These are phyloP conservation scores for Penicillium fimorum DNA, from an alignment of 495 filamentous ascomycete species.

Conservation along the genomic window DNA sequence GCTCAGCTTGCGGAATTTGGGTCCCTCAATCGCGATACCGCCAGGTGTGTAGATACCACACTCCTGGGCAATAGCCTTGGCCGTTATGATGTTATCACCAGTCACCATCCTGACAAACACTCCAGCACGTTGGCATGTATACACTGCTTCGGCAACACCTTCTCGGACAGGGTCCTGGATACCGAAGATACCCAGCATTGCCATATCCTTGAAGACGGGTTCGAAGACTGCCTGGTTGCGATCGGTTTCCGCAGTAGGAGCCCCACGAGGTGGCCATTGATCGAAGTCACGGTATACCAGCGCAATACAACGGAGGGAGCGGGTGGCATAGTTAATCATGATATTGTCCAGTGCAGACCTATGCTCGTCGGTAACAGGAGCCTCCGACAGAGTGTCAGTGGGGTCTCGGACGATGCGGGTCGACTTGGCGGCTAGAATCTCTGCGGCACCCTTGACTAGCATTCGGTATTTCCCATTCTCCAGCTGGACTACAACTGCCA, in stretches of 20 bases:
- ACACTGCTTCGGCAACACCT: slow-evolving; percentile 76
- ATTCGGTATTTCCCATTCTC: slow-evolving; percentile 67
- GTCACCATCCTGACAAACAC: slow-evolving; percentile 91
- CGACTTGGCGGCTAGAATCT: slow-evolving; percentile 75
- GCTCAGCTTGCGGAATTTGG: slow-evolving; percentile 71
- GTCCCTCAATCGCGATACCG: slow-evolving; percentile 80
- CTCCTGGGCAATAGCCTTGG: slow-evolving; percentile 79
- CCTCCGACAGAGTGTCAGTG: slow-evolving; percentile 54
- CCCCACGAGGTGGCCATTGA: slow-evolving; percentile 76
- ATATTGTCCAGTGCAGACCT: slow-evolving; percentile 58
- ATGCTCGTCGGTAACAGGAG: slow-evolving; percentile 56
- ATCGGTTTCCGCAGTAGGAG: slow-evolving; percentile 65
- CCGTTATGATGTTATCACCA: slow-evolving; percentile 81
- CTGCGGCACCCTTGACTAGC: slow-evolving; percentile 85
- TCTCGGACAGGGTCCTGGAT: slow-evolving; percentile 83
- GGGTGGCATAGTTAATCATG: slow-evolving; percentile 74
- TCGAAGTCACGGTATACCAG: slow-evolving; percentile 86
- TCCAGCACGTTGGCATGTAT: slow-evolving; percentile 70
- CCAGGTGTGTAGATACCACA: slow-evolving; percentile 78
- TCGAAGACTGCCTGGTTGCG: slow-evolving; percentile 72
- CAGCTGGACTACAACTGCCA: slow-evolving; percentile 74
- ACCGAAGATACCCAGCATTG: slow-evolving; percentile 74
- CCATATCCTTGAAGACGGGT: slow-evolving; percentile 74
- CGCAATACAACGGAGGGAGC: slow-evolving; percentile 84
- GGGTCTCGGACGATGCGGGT: slow-evolving; percentile 71